Evolutionary conservation across 2,329 filamentous ascomycete species (phyloP), one percentile per base, ranked within the genome.

Genomic region (Aspergillus flavus): DNA sequence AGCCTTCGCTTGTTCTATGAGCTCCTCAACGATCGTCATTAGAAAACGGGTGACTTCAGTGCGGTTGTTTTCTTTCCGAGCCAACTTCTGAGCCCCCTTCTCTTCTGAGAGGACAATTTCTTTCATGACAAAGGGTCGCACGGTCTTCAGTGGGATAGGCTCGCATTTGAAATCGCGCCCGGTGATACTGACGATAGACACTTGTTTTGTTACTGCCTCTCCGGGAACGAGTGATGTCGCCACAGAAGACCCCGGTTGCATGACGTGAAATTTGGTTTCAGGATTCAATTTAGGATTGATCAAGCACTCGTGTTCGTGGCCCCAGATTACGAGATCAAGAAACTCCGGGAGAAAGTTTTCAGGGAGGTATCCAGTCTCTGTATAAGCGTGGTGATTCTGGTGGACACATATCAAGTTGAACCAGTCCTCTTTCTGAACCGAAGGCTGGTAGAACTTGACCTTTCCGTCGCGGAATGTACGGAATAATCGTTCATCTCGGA

Each of bases 351-450:
- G 83, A 71, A 97, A 95, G 70, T 91, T 93, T 73, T 99, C 96
- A 0, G 96, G 94, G 0, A 99, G 85, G 73, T 97, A 98, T n/a
- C 92, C 90, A 0, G 94, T 98, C 21, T 94, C 88, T 0, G 92
- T 96, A 73, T 97, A 91, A 0, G 94, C 92, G 72, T 95, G 89
- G 73, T 98, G 95, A 70, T 99, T 99, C 74, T 99, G 95, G 74
- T 99, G 95, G 3, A 99, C 92, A 43, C 92, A 90, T 81, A 99
- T 89, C 63, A 99, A 78, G 73, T 98, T 98, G 83, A 98, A 99
- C 91, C 94, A 99, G 69, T 98, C 93, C 21, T 87, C 82, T 73
- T 90, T 90, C 69, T 97, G 92, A 19, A 89, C 86, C 21, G 86
- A 87, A 0, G 94, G 94, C 26, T 91, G 89, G 73, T 92, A 97